A percentile compares a stretch with the other conserved stretches of the same genome.
Conservation (phyloP, 768 basidiomycete genomes). For the Paxillus involutus region DNA sequence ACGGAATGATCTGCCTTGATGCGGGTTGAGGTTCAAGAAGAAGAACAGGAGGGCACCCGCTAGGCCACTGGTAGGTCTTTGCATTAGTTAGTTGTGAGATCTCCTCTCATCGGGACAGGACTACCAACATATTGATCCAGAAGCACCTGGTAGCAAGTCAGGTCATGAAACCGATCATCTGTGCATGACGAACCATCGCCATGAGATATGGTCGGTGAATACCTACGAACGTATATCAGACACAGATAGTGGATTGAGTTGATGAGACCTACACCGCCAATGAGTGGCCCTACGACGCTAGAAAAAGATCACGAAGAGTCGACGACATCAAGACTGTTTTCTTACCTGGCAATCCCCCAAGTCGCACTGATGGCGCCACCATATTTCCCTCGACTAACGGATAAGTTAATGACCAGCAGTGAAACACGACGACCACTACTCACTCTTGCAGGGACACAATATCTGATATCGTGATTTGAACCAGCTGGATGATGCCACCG, state of each 20-base stretch:
- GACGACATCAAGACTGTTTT: background rate
- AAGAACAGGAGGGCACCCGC: conserved; percentile 32
- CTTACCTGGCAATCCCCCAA: conserved; percentile 41
- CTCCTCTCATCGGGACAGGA: background rate
- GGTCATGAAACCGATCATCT: background rate
- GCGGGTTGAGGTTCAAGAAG: conserved; percentile 36
- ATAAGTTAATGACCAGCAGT: background rate
- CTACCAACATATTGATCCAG: conserved; percentile 34
- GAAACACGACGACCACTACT: conserved; percentile 1
- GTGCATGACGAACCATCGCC: conserved; percentile 37
- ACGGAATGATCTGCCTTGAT: conserved; percentile 30
- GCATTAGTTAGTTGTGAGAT: background rate
- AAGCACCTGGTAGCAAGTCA: conserved; percentile 31
- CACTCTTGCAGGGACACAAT: conserved; percentile 36
- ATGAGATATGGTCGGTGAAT: conserved; percentile 36
- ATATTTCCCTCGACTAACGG: conserved; percentile 39
- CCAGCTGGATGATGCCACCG: conserved; percentile 37
- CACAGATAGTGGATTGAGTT: no score
- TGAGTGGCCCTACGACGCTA: conserved; percentile 44
- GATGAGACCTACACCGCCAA: conserved; percentile 32
- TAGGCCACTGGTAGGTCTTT: conserved; percentile 37
- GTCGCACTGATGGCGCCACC: conserved; percentile 37
- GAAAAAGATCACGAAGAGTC: background rate
- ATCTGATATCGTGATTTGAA: conserved; percentile 40
- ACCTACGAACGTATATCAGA: conserved; percentile 13